Conservation (phyloP, 768 basidiomycete genomes). For the Boletus huronensis region DNA sequence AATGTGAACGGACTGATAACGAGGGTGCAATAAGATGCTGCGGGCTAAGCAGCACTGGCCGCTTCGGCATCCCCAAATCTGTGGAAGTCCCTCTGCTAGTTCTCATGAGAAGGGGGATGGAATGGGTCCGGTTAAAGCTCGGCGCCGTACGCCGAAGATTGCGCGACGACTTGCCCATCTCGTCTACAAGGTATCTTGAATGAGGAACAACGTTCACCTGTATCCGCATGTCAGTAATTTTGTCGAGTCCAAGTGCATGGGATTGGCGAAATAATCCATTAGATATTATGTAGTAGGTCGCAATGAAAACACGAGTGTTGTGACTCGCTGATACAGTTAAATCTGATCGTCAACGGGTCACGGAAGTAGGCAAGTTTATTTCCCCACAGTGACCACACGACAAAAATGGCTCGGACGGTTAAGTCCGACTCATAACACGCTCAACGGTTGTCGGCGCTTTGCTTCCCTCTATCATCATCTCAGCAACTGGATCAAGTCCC, state of each 20-base stretch:
- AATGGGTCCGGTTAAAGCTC: not conserved
- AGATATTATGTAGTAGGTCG: not conserved
- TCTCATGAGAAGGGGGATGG: not conserved
- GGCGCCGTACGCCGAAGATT: not conserved
- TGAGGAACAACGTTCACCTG: not conserved
- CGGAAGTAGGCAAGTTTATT: no score
- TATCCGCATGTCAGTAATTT: not conserved
- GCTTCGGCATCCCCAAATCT: not conserved
- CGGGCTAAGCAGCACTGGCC: not conserved
- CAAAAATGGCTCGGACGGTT: not conserved
- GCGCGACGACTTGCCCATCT: not conserved
- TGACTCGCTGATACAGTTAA: not conserved
- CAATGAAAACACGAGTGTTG: not conserved
- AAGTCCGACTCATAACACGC: not conserved
- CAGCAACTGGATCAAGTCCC: not conserved
- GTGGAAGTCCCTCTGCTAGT: not conserved
- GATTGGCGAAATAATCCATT: no score
- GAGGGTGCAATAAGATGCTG: not conserved
- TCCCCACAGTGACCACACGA: not conserved
- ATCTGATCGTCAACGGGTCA: not conserved
- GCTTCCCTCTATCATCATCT: not conserved
- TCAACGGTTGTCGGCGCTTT: not conserved
- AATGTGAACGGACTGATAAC: not conserved
- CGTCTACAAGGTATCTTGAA: not conserved
- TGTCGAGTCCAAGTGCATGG: not conserved